phyloP scores from a whole-genome alignment of 2,329 filamentous ascomycete genomes.

The Claviceps purpurea region DNA sequence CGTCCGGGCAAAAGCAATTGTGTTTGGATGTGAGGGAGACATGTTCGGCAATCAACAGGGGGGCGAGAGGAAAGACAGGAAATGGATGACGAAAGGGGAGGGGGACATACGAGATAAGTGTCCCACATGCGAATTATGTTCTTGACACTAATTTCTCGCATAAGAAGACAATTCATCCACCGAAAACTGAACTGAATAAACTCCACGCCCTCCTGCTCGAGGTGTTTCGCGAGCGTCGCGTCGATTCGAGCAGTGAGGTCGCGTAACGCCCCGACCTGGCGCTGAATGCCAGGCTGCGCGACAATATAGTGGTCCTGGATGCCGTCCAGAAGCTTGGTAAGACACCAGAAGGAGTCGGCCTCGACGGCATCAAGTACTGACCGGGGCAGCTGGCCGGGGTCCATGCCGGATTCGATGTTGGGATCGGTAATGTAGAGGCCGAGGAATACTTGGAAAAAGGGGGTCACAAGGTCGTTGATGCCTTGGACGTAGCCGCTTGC shows the following conservation, averaged over 20 bases:
- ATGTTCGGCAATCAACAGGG: too few relatives aligned
- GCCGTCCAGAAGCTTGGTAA: conserved; percentile 94
- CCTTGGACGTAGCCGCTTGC: conserved; percentile 97
- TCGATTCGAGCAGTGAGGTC: conserved; percentile 90
- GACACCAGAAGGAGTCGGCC: conserved; percentile 95
- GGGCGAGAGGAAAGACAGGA: too few relatives aligned
- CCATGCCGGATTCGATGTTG: conserved; percentile 88
- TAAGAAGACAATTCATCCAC: conserved; percentile 99
- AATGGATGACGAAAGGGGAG: too few relatives aligned
- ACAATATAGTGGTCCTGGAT: conserved; percentile 99
- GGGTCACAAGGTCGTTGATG: conserved; percentile 95
- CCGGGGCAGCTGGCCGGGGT: conserved; percentile 83
- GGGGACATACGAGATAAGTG: conserved; percentile 70
- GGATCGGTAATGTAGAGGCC: conserved; percentile 90
- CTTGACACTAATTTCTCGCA: conserved; percentile 92
- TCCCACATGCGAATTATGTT: conserved; percentile 99
- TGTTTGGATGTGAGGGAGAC: too few relatives aligned
- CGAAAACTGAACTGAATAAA: conserved; percentile 99
- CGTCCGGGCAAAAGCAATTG: too few relatives aligned
- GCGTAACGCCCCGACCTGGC: conserved; percentile 77
- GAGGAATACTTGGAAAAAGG: conserved; percentile 96
- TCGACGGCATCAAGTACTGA: conserved; percentile 91
- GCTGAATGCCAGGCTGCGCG: conserved; percentile 89
- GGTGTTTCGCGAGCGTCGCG: conserved; percentile 66
- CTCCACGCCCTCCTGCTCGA: conserved; percentile 83